These are phyloP conservation scores for Huntiella omanensis DNA, from an alignment of 2,329 filamentous ascomycete genomes.

Conservation along the genomic window DNA sequence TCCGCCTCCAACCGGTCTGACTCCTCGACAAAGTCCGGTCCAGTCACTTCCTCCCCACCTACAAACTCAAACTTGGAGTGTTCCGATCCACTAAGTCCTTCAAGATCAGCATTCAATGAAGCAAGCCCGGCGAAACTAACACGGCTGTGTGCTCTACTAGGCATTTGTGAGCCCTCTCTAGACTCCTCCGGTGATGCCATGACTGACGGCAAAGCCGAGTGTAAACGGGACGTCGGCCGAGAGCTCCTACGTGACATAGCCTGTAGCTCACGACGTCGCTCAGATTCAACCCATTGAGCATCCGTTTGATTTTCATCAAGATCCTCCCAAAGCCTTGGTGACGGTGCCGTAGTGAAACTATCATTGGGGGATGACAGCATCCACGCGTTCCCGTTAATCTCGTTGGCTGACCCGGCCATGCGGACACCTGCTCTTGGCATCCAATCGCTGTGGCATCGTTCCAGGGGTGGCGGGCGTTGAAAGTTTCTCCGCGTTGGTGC, in stretches of 20 bases:
- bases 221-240: neutral
- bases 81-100: neutral
- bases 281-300: slow-evolving; percentile 14
- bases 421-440: slow-evolving; percentile 42
- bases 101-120: neutral
- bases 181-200: slow-evolving; percentile 2
- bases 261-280: neutral
- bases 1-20: slow-evolving; percentile 37
- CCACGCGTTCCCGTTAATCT: slow-evolving; percentile 52
- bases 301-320: slow-evolving; percentile 26
- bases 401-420: slow-evolving; percentile 41
- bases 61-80: neutral
- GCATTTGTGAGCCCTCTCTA: slow-evolving; percentile 10
- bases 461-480: slow-evolving; percentile 14
- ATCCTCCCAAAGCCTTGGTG: slow-evolving; percentile 23
- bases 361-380: slow-evolving; percentile 36
- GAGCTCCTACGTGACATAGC: slow-evolving; percentile 4
- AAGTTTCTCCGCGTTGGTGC: neutral
- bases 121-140: slow-evolving; percentile 20
- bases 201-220: neutral
- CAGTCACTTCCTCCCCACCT: slow-evolving; percentile 16
- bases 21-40: slow-evolving; percentile 44
- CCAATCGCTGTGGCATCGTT: slow-evolving; percentile 41
- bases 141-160: slow-evolving; percentile 31
- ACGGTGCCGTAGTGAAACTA: slow-evolving; percentile 15